Evolutionary conservation across 805 yeast species (phyloP).

Genomic region (Kodamaea kaohsiungensis): DNA sequence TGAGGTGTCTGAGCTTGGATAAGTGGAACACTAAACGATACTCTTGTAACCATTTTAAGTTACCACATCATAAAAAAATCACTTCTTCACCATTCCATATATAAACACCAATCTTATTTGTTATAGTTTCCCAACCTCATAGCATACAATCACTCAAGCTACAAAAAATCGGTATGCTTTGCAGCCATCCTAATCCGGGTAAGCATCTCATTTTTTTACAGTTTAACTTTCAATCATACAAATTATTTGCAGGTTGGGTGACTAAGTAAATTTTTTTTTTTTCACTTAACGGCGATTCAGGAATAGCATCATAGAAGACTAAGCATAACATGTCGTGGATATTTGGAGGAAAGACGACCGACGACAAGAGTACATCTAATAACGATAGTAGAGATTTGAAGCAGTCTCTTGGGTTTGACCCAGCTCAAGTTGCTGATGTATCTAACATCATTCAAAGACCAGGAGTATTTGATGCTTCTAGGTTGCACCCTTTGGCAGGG

Average conservation of each 20-base stretch:
- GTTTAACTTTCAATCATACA: background rate
- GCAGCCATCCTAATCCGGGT: slow-evolving; percentile 5
- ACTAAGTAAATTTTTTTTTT: slow-evolving; percentile 5
- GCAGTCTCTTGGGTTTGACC: slow-evolving; percentile 60
- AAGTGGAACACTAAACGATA: background rate
- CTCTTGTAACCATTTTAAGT: background rate
- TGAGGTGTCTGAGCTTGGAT: background rate
- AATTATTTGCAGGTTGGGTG: slow-evolving; percentile 5
- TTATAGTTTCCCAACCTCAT: background rate
- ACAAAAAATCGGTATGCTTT: background rate
- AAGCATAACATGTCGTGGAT: slow-evolving; percentile 47
- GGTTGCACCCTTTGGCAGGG: slow-evolving; percentile 90
- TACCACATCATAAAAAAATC: background rate
- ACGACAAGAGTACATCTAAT: slow-evolving; percentile 11
- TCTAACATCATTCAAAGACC: slow-evolving; percentile 61
- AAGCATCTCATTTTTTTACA: slow-evolving; percentile 3
- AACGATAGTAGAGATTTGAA: slow-evolving; percentile 17
- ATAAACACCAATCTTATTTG: background rate
- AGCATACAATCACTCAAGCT: background rate
- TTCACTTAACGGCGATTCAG: slow-evolving; percentile 2
- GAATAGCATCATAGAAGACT: slow-evolving; percentile 1
- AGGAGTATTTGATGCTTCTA: slow-evolving; percentile 64
- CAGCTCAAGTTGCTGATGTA: slow-evolving; percentile 62
- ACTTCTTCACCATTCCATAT: background rate
- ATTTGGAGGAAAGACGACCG: slow-evolving; percentile 40